Evolutionary conservation across 164 flowering plant species (phyloP).

Genomic region (Houttuynia cordata): DNA sequence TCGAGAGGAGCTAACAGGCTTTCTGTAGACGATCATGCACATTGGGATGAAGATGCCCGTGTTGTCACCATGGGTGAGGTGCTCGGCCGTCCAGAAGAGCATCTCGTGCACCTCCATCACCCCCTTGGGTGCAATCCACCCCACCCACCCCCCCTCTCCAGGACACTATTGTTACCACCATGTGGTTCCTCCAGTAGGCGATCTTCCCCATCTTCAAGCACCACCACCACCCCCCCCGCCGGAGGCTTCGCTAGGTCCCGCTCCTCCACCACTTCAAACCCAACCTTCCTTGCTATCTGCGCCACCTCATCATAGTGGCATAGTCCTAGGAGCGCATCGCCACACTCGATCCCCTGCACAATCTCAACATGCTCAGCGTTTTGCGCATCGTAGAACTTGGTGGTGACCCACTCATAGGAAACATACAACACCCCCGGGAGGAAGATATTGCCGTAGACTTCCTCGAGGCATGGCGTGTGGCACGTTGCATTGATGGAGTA

Average conservation of each 20-base stretch:
- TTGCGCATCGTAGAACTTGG: conserved; percentile 32
- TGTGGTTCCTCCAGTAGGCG: too few species aligned
- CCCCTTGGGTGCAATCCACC: conserved; percentile 91
- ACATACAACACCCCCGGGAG: conserved; percentile 78
- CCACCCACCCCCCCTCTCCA: too few species aligned
- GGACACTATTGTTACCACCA: conserved; percentile 56
- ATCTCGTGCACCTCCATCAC: too few species aligned
- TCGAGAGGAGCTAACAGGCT: conserved; percentile 23
- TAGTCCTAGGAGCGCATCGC: conserved; percentile 83
- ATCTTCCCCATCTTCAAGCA: conserved; percentile 83
- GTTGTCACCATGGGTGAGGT: conserved; percentile 63
- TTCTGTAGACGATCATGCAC: conserved; percentile 83
- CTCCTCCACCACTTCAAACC: conserved; percentile 79
- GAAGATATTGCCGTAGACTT: too few species aligned
- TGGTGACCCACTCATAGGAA: conserved; percentile 91
- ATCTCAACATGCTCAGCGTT: conserved; percentile 65
- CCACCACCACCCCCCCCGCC: conserved; percentile 73
- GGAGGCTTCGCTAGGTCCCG: conserved; percentile 78
- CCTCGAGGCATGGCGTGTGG: conserved; percentile 86
- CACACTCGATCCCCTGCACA: conserved; percentile 80
- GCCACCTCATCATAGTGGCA: conserved; percentile 47
- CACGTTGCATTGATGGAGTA: conserved; percentile 94
- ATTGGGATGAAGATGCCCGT: conserved; percentile 69
- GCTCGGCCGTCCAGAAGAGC: too few species aligned
- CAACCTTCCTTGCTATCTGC: conserved; percentile 60